Base-by-base conservation (phyloP, 352 stramenopile species). In the Globisporangium uncinulatum region DNA sequence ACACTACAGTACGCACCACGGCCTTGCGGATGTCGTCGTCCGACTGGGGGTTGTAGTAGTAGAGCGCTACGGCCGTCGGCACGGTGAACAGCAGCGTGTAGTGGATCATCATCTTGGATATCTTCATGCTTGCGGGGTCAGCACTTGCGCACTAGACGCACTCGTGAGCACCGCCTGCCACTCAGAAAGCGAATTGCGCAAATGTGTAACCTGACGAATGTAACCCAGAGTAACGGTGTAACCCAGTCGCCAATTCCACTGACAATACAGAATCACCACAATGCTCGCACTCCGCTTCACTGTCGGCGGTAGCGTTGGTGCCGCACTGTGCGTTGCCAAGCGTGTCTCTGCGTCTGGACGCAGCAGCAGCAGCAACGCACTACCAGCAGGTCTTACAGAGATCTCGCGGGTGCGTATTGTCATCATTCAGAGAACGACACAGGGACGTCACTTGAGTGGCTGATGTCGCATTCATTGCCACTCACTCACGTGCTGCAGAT, bases 101-200 rank as follows among this genome's bases (percentile, higher is more conserved):
- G 62, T 94, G 81, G 49, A 93, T 49, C 52, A 94, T 29, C 85
- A 94, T 91, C 69, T 90, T 92, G 54, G 69, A 58, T 57, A 94
- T 72, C 68, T 92, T 92, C 77, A 94, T 87, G 20, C 14, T 65
- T 13, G 59, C 47, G 13, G 19, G 31, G 17, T 15, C 10, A 14
- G n/a, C n/a, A n/a, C n/a, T n/a, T n/a, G n/a, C n/a, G n/a, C n/a
- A n/a, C n/a, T n/a, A n/a, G n/a, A n/a, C n/a, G n/a, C n/a, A n/a
- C n/a, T n/a, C n/a, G n/a, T n/a, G n/a, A n/a, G n/a, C n/a, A n/a
- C n/a, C n/a, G n/a, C n/a, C n/a, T n/a, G n/a, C n/a, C n/a, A n/a
- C n/a, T n/a, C n/a, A n/a, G n/a, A n/a, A n/a, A n/a, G n/a, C n/a
- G n/a, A n/a, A n/a, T n/a, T n/a, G n/a, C n/a, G n/a, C n/a, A n/a